phyloP scores from a whole-genome alignment of 2,329 filamentous ascomycete genomes.

The Talaromyces sp. region DNA sequence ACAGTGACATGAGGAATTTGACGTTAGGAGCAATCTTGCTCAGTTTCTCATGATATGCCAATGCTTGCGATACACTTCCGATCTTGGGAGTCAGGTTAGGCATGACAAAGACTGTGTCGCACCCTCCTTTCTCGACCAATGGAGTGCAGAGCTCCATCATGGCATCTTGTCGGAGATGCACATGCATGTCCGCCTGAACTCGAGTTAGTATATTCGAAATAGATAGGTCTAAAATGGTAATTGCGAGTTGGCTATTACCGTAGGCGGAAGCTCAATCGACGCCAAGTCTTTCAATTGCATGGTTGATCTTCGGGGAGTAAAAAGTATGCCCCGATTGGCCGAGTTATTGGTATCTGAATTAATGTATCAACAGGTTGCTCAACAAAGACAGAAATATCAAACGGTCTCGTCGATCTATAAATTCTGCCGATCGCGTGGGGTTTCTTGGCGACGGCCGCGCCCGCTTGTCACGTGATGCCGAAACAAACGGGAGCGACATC shows the following conservation, averaged over 20 bases:
- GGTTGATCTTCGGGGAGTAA: not conserved
- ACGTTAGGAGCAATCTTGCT: constrained; percentile 57
- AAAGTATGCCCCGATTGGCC: not conserved
- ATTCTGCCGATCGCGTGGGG: not conserved
- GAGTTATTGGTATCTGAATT: not conserved
- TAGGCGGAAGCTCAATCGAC: constrained; percentile 11
- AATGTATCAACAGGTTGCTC: not conserved
- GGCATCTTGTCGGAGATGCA: constrained; percentile 64
- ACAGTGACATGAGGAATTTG: constrained; percentile 70
- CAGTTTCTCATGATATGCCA: constrained; percentile 62
- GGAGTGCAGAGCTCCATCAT: constrained; percentile 56
- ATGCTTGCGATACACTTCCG: constrained; percentile 56
- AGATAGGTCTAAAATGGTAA: not conserved
- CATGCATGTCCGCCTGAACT: constrained; percentile 24
- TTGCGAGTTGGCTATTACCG: not conserved
- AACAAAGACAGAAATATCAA: not conserved
- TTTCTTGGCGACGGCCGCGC: not conserved
- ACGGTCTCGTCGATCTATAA: not conserved
- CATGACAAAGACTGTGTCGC: constrained; percentile 58
- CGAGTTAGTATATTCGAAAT: not conserved
- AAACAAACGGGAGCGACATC: not conserved
- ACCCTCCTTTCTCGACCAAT: constrained; percentile 56
- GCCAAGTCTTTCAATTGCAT: constrained; percentile 12
- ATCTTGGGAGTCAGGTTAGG: constrained; percentile 63
- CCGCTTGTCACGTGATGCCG: not conserved